Conservation (phyloP, 352 stramenopile species). For the Pelagophyceae sp. region DNA sequence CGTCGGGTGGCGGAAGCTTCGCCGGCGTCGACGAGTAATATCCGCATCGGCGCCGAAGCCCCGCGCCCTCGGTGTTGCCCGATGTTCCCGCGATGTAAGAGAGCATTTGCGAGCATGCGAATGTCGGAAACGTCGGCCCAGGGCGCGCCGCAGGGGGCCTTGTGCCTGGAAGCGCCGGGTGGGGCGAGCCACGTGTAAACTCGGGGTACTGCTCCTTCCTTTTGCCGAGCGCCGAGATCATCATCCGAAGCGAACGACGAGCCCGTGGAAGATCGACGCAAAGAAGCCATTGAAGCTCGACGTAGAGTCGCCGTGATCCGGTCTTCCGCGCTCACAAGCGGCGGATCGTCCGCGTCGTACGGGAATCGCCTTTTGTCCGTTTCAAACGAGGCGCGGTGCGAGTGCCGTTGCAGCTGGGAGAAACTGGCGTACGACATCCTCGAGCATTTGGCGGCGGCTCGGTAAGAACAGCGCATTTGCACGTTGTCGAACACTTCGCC, state of each 20-base stretch:
- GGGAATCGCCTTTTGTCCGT: too few relatives aligned
- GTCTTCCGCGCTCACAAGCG: too few relatives aligned
- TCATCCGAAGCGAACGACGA: too few relatives aligned
- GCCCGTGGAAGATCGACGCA: too few relatives aligned
- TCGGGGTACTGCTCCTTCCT: neutral
- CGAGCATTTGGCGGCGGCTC: neutral
- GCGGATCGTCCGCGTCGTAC: too few relatives aligned
- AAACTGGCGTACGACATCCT: neutral
- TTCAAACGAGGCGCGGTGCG: too few relatives aligned
- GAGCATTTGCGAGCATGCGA: neutral
- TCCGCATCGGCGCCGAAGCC: neutral
- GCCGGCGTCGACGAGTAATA: too few relatives aligned
- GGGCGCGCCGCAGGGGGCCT: neutral
- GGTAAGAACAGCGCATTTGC: neutral
- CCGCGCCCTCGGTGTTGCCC: neutral
- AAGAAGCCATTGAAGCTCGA: too few relatives aligned
- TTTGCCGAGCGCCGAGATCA: neutral
- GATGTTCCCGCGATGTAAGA: neutral
- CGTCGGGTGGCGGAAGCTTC: too few relatives aligned
- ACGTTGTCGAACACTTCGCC: conserved; percentile 14
- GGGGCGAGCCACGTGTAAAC: neutral
- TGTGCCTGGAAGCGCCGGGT: neutral
- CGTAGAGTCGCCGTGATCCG: too few relatives aligned
- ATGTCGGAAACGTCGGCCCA: neutral
- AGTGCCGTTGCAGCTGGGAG: too few relatives aligned